A percentile compares a stretch with the other conserved stretches of the same genome.
Evolutionary conservation across 192 early-diverging fungal species (phyloP).

Genomic region (Entomortierella chlamydospora): DNA sequence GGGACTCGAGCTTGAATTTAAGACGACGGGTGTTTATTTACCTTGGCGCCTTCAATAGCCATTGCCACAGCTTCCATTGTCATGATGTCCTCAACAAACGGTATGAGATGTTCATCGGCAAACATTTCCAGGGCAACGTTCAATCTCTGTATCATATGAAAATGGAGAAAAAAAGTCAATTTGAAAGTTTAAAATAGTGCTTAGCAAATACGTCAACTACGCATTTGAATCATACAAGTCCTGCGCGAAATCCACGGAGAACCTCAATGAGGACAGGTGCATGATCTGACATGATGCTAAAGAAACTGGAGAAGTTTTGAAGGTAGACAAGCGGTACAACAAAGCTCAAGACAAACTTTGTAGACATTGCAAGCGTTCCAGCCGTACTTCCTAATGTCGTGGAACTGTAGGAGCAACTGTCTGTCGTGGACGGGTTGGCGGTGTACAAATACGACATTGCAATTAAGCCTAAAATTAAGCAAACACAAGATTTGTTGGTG

Average conservation of each 20-base stretch:
- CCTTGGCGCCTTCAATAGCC: conserved; percentile 63
- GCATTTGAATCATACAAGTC: conserved; percentile 39
- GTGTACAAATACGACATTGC: conserved; percentile 50
- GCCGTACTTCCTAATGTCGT: conserved; percentile 35
- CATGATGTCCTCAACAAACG: conserved; percentile 64
- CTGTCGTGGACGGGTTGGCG: conserved; percentile 38
- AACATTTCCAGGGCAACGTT: conserved; percentile 57
- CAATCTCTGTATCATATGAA: conserved; percentile 29
- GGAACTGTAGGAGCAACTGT: conserved; percentile 33
- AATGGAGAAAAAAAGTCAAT: too few relatives aligned
- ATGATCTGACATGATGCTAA: conserved; percentile 58
- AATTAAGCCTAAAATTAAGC: conserved; percentile 29
- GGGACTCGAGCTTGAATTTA: neutral
- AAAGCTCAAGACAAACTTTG: conserved; percentile 58
- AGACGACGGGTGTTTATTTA: conserved; percentile 1
- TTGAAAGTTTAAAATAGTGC: too few relatives aligned
- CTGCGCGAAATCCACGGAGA: conserved; percentile 48
- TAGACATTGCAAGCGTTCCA: conserved; percentile 48
- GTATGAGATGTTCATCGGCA: conserved; percentile 54
- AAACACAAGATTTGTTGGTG: neutral
- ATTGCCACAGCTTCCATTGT: conserved; percentile 64
- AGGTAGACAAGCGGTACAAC: conserved; percentile 61
- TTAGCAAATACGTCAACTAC: too few relatives aligned
- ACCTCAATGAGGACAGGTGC: conserved; percentile 60
- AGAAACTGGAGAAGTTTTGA: conserved; percentile 62